Percentiles rank a stretch among this genome's conserved stretches.
Evolutionary conservation across 164 flowering plant genomes (phyloP).

Genomic region (Nymphaea colorata): DNA sequence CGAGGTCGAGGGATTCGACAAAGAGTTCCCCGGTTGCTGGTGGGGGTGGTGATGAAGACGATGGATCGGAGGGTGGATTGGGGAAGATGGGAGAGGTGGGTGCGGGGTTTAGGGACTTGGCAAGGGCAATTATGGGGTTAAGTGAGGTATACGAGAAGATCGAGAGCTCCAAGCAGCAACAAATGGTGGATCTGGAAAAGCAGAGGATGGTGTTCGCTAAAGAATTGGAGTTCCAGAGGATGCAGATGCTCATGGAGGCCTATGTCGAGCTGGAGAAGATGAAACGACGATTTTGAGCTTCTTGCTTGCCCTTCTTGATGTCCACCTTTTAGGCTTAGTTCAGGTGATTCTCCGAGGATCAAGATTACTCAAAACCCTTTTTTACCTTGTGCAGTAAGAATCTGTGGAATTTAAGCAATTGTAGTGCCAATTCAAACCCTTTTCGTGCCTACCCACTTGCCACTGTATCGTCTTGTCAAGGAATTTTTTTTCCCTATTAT

Average conservation of each 20-base stretch:
- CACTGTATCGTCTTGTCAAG: too few relatives aligned
- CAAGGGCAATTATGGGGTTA: slow-evolving; percentile 37
- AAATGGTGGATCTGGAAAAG: slow-evolving; percentile 46
- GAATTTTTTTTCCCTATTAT: too few relatives aligned
- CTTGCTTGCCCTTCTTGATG: too few relatives aligned
- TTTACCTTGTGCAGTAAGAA: too few relatives aligned
- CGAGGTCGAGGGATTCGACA: too few relatives aligned
- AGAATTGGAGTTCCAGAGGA: slow-evolving; percentile 46
- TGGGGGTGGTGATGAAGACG: not conserved
- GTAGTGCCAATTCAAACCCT: too few relatives aligned
- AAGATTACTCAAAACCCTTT: too few relatives aligned
- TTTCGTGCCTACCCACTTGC: too few relatives aligned
- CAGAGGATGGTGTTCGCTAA: slow-evolving; percentile 50
- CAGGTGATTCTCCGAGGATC: too few relatives aligned
- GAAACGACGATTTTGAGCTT: slow-evolving; percentile 13
- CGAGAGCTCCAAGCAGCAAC: slow-evolving; percentile 41
- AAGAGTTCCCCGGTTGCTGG: too few relatives aligned
- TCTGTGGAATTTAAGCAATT: too few relatives aligned
- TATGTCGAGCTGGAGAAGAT: slow-evolving; percentile 42
- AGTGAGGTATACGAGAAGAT: slow-evolving; percentile 46
- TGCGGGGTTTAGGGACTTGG: slow-evolving; percentile 30
- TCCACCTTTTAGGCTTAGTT: too few relatives aligned
- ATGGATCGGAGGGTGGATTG: not conserved
- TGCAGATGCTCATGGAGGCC: slow-evolving; percentile 49
- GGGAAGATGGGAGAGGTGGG: not conserved